A percentile compares a stretch with the other conserved stretches of the same genome.
phyloP scores from a whole-genome alignment of 352 stramenopile genomes.

The Phytophthora sansomeana region DNA sequence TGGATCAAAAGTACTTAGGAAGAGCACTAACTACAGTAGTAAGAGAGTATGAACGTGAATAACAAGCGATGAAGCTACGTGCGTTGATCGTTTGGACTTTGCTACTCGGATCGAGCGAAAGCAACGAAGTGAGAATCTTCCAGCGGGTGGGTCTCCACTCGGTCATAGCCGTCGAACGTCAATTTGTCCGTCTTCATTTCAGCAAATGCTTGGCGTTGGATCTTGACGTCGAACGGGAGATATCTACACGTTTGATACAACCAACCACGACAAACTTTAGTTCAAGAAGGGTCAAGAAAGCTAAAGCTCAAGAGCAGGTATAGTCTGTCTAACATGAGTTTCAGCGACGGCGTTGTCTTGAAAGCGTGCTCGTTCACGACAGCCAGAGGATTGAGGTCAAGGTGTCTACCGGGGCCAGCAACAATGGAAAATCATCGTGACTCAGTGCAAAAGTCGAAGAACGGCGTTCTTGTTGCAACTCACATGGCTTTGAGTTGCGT shows the following conservation, averaged over 20 bases:
- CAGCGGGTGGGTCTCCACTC: constrained; percentile 54
- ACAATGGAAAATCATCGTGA: constrained; percentile 5
- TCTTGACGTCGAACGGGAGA: constrained; percentile 76
- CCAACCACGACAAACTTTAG: no score
- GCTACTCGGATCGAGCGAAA: constrained; percentile 43
- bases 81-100: background rate
- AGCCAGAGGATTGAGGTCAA: constrained; percentile 77
- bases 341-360: constrained; percentile 49
- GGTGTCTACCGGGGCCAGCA: constrained; percentile 42
- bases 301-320: no score
- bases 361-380: constrained; percentile 86
- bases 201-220: constrained; percentile 77
- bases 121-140: constrained; percentile 76
- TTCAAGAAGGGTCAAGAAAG: constrained; percentile 1
- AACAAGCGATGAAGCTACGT: constrained; percentile 33
- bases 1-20: constrained; percentile 39
- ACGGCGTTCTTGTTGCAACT: constrained; percentile 15
- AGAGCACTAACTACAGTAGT: constrained; percentile 42
- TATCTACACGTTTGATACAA: constrained; percentile 59
- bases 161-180: constrained; percentile 70
- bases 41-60: constrained; percentile 49
- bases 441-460: constrained; percentile 2
- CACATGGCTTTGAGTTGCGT: constrained; percentile 79
- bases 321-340: constrained; percentile 86
- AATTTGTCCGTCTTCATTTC: constrained; percentile 80